Conservation (phyloP, 345 rosid genomes). For the Lumnitzera racemosa region DNA sequence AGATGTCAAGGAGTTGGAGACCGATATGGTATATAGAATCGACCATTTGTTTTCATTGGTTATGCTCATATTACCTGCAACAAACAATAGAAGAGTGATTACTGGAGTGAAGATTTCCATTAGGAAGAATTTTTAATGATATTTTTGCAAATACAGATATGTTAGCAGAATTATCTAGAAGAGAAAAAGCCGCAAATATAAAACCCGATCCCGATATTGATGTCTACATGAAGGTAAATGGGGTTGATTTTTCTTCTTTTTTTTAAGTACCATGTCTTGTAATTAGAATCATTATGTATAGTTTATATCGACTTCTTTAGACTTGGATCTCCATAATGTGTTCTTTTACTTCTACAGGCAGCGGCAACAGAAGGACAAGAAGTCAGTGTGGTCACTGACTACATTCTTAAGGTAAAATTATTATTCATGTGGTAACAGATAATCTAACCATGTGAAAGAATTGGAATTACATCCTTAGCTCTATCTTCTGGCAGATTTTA, state of each 20-base stretch:
- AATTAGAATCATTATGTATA: not conserved
- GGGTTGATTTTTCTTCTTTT: not conserved
- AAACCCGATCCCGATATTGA: slow-evolving; percentile 36
- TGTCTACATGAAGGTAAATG: slow-evolving; percentile 36
- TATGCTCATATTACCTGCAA: too few species aligned
- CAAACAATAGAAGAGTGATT: too few species aligned
- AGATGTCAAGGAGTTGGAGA: slow-evolving; percentile 74
- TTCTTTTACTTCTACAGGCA: slow-evolving; percentile 25
- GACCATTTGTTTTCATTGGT: too few species aligned
- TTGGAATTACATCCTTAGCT: not conserved
- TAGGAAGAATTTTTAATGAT: not conserved
- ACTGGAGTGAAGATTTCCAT: too few species aligned
- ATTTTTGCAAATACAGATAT: slow-evolving; percentile 18
- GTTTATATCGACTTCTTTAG: not conserved
- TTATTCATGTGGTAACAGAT: not conserved
- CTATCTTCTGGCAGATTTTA: slow-evolving; percentile 15
- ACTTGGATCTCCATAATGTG: not conserved
- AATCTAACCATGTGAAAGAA: not conserved
- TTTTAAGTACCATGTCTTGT: not conserved
- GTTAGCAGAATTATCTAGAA: slow-evolving; percentile 36
- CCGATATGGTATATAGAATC: slow-evolving; percentile 25
- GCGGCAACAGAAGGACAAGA: slow-evolving; percentile 39
- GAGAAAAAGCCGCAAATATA: slow-evolving; percentile 37
- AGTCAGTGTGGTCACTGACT: slow-evolving; percentile 45
- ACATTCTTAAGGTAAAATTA: slow-evolving; percentile 40